These are phyloP conservation scores for Nematocida displodere DNA, from an alignment of 371 early-diverging fungal species.

Conservation along the genomic window DNA sequence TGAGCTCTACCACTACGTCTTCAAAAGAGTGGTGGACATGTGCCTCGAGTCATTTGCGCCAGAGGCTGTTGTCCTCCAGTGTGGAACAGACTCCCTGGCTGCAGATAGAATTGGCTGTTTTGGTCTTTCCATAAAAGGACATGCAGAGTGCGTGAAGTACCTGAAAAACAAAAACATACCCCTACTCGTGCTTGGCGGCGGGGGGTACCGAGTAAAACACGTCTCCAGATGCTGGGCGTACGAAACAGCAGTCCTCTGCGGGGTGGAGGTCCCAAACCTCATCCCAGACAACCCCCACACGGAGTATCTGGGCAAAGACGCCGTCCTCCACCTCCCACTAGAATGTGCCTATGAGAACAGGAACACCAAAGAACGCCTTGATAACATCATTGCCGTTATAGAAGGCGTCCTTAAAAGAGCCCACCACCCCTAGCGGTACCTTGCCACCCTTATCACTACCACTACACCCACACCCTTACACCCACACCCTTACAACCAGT, in stretches of 20 bases:
- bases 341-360: constrained; percentile 39
- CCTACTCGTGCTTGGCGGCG: constrained; percentile 87
- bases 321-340: constrained; percentile 27
- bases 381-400: constrained; percentile 18
- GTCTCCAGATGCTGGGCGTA: constrained; percentile 83
- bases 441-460: too few relatives aligned
- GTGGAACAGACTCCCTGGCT: constrained; percentile 95
- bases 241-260: constrained; percentile 63
- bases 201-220: constrained; percentile 96
- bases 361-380: constrained; percentile 32
- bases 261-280: constrained; percentile 56
- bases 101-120: constrained; percentile 96
- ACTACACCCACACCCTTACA: too few relatives aligned
- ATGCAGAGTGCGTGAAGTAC: constrained; percentile 82
- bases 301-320: constrained; percentile 61
- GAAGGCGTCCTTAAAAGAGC: not conserved
- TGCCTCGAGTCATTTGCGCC: constrained; percentile 88
- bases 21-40: constrained; percentile 71
- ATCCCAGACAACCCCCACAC: constrained; percentile 63
- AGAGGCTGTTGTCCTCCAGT: constrained; percentile 90
- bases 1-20: constrained; percentile 76
- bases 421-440: not conserved
- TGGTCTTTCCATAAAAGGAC: constrained; percentile 74
- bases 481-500: too few relatives aligned
- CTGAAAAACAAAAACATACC: constrained; percentile 84